Base-by-base conservation (phyloP, 352 stramenopile species). In the Hyphochytrium catenoides region DNA sequence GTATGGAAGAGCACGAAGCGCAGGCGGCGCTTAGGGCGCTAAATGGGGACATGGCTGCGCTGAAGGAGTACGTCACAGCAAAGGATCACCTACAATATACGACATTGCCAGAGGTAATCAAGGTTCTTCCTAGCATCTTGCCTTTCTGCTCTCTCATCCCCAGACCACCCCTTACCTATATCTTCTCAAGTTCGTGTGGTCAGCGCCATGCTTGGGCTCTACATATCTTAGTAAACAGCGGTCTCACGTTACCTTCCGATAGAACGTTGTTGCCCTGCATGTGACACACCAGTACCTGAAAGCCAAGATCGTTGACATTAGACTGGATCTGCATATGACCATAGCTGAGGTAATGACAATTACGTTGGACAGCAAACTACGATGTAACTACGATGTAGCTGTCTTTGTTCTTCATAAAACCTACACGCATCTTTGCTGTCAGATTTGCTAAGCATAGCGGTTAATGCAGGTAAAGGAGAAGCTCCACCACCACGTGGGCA, bases 261-360 rank as follows among this genome's bases (percentile, higher is more conserved):
- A n/a, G n/a, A n/a, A n/a, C 14, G 65, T 93, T 11, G 65, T 96
- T 14, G 72, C 79, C 41, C 60, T 97, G 36, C 82, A 94, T 52
- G 84, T 97, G 41, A 95, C 88, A 7, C 88, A 98, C 61, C 93
- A 67, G 48, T 95, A 97, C 57, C 62, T 98, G n/a, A 60, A 78
- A 35, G 74, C 91, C 51, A 62, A 82, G 43, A 93, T 96, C 65
- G 72, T 95, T 39, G 87, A 96, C 62, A 90, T 97, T 42, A 84
- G 88, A 3, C 74, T 97, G 43, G 79, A 95, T 45, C 47, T 92
- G 59, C 68, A 87, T 45, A 51, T 79, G 43, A 87, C 74, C 23
- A 62, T 92, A 32, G 62, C 55, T 17, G 64, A 82, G 23, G 55
- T n/a, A n/a, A n/a, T n/a, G n/a, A n/a, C n/a, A n/a, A 11, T 36